phyloP scores from a whole-genome alignment of 257 asterid genomes.

The Verbena officinalis region DNA sequence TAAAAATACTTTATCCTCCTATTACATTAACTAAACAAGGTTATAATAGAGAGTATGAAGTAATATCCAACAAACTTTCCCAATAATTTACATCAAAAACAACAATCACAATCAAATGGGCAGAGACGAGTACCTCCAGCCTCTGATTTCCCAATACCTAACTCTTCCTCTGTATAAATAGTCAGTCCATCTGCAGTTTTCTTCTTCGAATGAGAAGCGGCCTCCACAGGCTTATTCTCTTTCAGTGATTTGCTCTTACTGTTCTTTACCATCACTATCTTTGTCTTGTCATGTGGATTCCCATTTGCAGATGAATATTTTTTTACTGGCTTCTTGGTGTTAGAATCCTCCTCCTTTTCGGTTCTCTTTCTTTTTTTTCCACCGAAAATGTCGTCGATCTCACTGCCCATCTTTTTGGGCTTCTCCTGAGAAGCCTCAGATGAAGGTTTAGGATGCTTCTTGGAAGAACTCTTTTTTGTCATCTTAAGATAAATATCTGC shows the following conservation, averaged over 20 bases:
- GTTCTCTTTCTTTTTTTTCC: constrained; percentile 54
- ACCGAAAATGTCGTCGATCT: constrained; percentile 76
- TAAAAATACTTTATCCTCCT: neutral
- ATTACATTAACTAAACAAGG: too few relatives aligned
- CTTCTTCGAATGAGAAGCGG: constrained; percentile 38
- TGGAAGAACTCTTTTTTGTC: constrained; percentile 29
- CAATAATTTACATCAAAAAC: constrained; percentile 52
- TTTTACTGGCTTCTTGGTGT: constrained; percentile 24
- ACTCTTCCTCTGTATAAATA: constrained; percentile 70
- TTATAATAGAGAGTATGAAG: too few relatives aligned
- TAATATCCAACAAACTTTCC: constrained; percentile 4
- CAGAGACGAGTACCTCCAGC: constrained; percentile 74
- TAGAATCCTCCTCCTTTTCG: constrained; percentile 22
- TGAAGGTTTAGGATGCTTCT: constrained; percentile 28
- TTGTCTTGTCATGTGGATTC: constrained; percentile 27
- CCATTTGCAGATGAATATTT: constrained; percentile 10
- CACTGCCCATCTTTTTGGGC: constrained; percentile 46
- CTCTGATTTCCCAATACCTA: constrained; percentile 57
- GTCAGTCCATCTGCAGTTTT: constrained; percentile 65
- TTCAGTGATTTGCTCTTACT: constrained; percentile 26
- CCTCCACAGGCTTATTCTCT: constrained; percentile 17
- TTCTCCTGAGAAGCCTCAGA: constrained; percentile 19
- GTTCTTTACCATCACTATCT: constrained; percentile 31
- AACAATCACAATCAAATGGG: constrained; percentile 82
- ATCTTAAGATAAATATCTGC: constrained; percentile 19